A percentile compares a stretch with the other conserved stretches of the same genome.
These are phyloP conservation scores for Podospora sp. DNA, from an alignment of 495 filamentous ascomycete species.

Conservation along the genomic window DNA sequence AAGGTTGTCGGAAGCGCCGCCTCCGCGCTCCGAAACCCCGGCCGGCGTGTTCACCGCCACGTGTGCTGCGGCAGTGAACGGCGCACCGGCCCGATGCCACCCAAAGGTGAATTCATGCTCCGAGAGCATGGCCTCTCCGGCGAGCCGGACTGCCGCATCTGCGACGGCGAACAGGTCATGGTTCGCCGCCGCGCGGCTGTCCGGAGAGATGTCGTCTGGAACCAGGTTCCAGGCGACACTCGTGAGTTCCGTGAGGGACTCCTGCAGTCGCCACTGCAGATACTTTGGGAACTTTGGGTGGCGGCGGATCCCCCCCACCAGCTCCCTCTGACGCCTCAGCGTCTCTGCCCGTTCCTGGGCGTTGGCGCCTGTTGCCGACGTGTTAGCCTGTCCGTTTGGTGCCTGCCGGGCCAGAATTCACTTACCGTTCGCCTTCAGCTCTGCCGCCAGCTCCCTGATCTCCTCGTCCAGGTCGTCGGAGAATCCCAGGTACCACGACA, in stretches of 20 bases:
- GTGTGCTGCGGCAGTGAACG: slow-evolving; percentile 15
- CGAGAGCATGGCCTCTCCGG: not conserved
- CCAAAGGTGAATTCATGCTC: not conserved
- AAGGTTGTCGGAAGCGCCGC: slow-evolving; percentile 15
- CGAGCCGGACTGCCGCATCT: not conserved
- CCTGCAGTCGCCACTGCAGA: not conserved
- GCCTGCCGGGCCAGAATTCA: not conserved
- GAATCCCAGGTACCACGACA: not conserved
- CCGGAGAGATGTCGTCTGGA: not conserved
- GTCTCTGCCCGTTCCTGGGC: not conserved
- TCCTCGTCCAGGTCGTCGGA: not conserved
- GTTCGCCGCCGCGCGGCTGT: not conserved
- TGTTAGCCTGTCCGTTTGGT: not conserved
- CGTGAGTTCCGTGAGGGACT: not conserved
- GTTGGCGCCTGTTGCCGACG: not conserved
- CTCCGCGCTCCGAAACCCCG: slow-evolving; percentile 7
- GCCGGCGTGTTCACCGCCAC: slow-evolving; percentile 33
- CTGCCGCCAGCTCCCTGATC: not conserved
- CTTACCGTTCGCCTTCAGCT: not conserved
- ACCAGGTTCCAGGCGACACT: not conserved
- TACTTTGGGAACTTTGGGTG: not conserved
- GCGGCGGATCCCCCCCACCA: not conserved
- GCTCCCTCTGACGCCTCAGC: not conserved
- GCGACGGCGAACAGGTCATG: not conserved
- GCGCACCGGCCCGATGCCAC: not conserved